phyloP scores from a whole-genome alignment of 352 stramenopile species.

The Globisporangium heterothallicum region DNA sequence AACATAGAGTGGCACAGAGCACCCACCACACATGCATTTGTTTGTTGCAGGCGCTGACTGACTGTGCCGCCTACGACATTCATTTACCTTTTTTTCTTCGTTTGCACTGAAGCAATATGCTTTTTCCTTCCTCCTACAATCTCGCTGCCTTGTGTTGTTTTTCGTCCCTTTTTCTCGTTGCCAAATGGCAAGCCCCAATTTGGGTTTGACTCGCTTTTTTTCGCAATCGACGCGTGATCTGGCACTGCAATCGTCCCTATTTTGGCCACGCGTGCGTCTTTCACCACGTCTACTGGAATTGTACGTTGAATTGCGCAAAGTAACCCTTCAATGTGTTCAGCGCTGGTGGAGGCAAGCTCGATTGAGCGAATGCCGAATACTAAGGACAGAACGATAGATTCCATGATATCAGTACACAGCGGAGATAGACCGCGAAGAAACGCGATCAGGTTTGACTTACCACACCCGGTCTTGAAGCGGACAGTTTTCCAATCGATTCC shows the following conservation, averaged over 20 bases:
- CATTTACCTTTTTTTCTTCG: background rate
- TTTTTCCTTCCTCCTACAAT: background rate
- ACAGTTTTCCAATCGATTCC: slow-evolving; percentile 62
- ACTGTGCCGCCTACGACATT: background rate
- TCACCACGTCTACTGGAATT: slow-evolving; percentile 45
- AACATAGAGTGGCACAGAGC: no score
- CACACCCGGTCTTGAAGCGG: slow-evolving; percentile 56
- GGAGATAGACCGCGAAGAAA: no score
- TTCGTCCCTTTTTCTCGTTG: background rate
- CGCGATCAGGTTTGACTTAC: slow-evolving; percentile 24
- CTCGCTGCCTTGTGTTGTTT: background rate
- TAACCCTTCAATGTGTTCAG: slow-evolving; percentile 42
- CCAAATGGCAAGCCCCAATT: background rate
- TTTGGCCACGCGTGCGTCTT: background rate
- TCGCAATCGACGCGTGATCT: no score
- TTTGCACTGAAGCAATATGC: background rate
- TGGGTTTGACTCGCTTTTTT: background rate
- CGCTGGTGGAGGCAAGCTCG: slow-evolving; percentile 30
- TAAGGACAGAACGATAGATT: slow-evolving; percentile 17
- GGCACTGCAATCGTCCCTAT: background rate
- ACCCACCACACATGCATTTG: background rate
- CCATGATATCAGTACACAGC: background rate
- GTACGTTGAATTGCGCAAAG: slow-evolving; percentile 60
- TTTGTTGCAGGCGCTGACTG: background rate
- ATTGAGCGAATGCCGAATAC: slow-evolving; percentile 45